A percentile compares a stretch with the other conserved stretches of the same genome.
These are phyloP conservation scores for Salix udensis DNA, from an alignment of 345 rosid species.

Conservation along the genomic window DNA sequence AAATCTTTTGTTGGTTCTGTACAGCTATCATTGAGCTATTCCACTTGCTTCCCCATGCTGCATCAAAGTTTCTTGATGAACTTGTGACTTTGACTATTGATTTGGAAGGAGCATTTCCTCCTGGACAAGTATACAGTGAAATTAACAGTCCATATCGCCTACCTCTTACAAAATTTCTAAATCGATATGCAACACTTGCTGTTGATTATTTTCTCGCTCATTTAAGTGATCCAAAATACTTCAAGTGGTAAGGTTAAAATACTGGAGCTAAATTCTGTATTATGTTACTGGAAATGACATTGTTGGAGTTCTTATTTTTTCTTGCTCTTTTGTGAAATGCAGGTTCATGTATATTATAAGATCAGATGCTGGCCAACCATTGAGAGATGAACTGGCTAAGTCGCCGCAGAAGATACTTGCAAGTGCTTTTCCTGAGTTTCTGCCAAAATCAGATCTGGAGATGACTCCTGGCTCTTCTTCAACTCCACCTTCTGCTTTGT, in stretches of 20 bases:
- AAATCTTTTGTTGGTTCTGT: conserved; percentile 17
- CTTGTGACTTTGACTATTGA: conserved; percentile 90
- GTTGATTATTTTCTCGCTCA: conserved; percentile 96
- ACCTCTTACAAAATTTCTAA: conserved; percentile 87
- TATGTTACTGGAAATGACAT: background rate
- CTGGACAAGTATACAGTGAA: conserved; percentile 87
- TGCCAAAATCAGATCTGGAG: conserved; percentile 60
- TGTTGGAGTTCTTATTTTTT: conserved; percentile 3
- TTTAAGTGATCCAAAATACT: conserved; percentile 84
- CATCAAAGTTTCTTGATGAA: conserved; percentile 91
- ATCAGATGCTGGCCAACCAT: conserved; percentile 92
- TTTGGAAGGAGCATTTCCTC: conserved; percentile 88
- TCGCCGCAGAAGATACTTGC: conserved; percentile 85
- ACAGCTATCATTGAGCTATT: conserved; percentile 99
- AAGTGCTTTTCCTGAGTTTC: conserved; percentile 79
- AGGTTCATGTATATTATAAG: conserved; percentile 95
- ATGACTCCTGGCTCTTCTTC: conserved; percentile 42
- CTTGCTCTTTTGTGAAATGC: conserved; percentile 19
- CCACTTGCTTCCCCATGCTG: conserved; percentile 96
- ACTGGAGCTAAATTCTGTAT: conserved; percentile 9
- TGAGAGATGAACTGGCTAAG: conserved; percentile 94
- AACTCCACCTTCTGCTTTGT: conserved; percentile 52
- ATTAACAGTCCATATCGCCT: conserved; percentile 97
- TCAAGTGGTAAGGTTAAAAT: conserved; percentile 69
- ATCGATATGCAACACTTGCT: conserved; percentile 86